Conservation (phyloP, 331 rosid genomes). For the Rosa hybrid region DNA sequence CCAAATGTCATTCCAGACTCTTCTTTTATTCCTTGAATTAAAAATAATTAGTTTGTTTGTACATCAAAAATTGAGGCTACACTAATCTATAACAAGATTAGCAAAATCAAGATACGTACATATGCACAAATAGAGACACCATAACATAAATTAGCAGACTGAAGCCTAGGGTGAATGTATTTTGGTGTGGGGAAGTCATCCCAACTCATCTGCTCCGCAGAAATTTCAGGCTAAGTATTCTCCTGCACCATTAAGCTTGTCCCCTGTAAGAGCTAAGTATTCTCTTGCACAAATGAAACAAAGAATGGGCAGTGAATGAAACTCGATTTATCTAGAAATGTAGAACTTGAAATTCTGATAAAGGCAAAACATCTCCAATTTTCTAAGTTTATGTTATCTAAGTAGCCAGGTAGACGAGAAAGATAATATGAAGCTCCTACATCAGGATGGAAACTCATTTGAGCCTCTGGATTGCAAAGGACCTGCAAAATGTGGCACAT, state of each 20-base stretch:
- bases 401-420: slow-evolving; percentile 93
- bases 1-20: too few relatives aligned
- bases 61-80: too few relatives aligned
- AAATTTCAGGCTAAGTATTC: too few relatives aligned
- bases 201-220: too few relatives aligned
- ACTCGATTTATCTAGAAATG: background rate
- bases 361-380: background rate
- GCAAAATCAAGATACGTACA: too few relatives aligned
- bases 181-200: too few relatives aligned
- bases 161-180: too few relatives aligned
- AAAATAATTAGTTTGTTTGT: too few relatives aligned
- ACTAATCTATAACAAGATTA: too few relatives aligned
- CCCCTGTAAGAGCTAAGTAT: slow-evolving; percentile 92
- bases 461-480: slow-evolving; percentile 87
- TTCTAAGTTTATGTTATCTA: slow-evolving; percentile 50
- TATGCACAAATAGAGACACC: too few relatives aligned
- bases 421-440: slow-evolving; percentile 95
- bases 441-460: slow-evolving; percentile 96
- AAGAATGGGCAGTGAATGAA: background rate
- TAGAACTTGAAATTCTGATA: background rate
- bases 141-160: too few relatives aligned
- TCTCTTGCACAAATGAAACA: slow-evolving; percentile 62
- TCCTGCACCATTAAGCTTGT: slow-evolving; percentile 88
- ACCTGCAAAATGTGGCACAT: slow-evolving; percentile 42
- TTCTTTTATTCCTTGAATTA: too few relatives aligned